Evolutionary conservation across 768 basidiomycete genomes (phyloP), one percentile per base, ranked within the genome.

Genomic region (Grammothele lineata): DNA sequence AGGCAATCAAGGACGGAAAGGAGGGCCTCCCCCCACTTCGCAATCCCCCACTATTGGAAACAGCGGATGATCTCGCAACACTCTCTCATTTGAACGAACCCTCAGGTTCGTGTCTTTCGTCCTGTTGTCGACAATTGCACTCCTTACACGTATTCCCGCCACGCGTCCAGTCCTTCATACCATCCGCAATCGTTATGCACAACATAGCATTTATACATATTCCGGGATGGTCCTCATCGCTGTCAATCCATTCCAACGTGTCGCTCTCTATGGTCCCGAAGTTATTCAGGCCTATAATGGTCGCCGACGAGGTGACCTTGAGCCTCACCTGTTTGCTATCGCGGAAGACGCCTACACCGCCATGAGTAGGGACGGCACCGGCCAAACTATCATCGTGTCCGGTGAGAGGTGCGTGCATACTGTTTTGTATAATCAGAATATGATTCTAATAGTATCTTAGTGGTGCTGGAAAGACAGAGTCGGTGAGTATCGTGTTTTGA

Each of bases 391-490:
- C 62, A 96, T 99, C 55, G 96, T 99, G 50, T 92, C 89, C 26
- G 96, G 96, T 57, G 96, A 99, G 71, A 93, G 90, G 92, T 94
- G 60, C 54, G 75, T 67, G 39, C 40, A 1, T 14, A 21, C 17
- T 46, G 33, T 30, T 30, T 30, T 30, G 8, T 30, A 30, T 30
- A 7, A 30, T 30, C 27, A 7, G 27, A 7, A 30, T 30, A 14
- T 14, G n/a, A 30, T 30, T 14, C 27, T 54, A 43, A 54, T n/a
- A 9, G 5, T 22, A 9, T 42, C 15, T 24, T 50, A 96, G 93
- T 78, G 96, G 96, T 70, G 96, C 96, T 44, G 96, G 96, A 46
- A 99, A 99, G 75, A 99, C 96, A 0, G 96, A 98, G 70, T 95
- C 92, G 43, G 95, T 90, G 57, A 66, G 82, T 56, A n/a, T 6